phyloP scores from a whole-genome alignment of 2,329 filamentous ascomycete species.

The Penicillium sp. region DNA sequence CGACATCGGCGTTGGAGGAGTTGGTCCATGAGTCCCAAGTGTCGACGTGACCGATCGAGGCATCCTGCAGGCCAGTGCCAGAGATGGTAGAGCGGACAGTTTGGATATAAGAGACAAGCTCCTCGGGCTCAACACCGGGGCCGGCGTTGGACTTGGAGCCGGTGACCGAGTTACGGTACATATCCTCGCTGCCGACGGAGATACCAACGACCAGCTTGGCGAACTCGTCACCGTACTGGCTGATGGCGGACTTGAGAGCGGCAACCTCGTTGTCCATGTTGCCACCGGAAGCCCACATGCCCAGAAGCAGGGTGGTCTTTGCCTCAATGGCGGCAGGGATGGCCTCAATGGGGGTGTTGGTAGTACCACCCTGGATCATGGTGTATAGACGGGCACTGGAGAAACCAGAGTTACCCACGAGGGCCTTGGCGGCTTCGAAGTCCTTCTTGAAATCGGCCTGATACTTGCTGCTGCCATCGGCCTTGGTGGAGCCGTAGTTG shows the following conservation, averaged over 20 bases:
- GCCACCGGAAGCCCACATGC: constrained; percentile 79
- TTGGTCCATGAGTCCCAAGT: constrained; percentile 85
- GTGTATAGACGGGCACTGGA: constrained; percentile 62
- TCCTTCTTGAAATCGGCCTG: constrained; percentile 50
- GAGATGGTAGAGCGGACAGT: constrained; percentile 67
- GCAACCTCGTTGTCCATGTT: constrained; percentile 74
- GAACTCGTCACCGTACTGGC: constrained; percentile 69
- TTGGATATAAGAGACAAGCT: constrained; percentile 71
- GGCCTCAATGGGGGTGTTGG: constrained; percentile 68
- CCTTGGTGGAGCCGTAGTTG: constrained; percentile 51
- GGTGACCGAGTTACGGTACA: constrained; percentile 77
- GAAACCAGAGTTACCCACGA: constrained; percentile 47
- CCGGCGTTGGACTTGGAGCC: constrained; percentile 67
- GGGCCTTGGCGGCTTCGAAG: constrained; percentile 41
- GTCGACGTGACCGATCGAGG: constrained; percentile 80
- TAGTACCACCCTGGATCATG: constrained; percentile 63
- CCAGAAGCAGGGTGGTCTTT: constrained; percentile 77
- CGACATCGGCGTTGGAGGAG: constrained; percentile 70
- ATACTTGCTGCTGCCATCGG: constrained; percentile 45
- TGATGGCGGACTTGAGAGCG: constrained; percentile 71
- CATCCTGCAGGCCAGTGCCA: constrained; percentile 59
- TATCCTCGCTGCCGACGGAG: constrained; percentile 83
- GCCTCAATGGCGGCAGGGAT: constrained; percentile 84
- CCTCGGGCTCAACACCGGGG: constrained; percentile 65
- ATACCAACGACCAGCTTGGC: constrained; percentile 69